Evolutionary conservation across 306 rosid genomes (phyloP).

Genomic region (Medicago lupulina): DNA sequence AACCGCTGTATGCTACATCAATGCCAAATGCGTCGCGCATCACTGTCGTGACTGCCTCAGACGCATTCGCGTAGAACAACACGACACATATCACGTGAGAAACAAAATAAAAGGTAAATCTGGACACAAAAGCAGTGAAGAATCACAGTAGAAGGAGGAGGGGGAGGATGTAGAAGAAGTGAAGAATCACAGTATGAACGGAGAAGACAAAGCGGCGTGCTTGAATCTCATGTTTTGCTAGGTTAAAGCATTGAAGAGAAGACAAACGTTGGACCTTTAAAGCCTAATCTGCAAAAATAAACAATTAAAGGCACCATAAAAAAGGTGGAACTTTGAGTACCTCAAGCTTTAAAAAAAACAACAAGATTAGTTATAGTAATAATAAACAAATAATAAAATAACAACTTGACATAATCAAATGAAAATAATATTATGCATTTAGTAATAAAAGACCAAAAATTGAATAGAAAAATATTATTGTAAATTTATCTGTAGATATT

Average conservation of each 20-base stretch:
- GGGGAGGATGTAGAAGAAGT: background rate
- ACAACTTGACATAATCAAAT: background rate
- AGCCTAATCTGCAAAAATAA: too few species aligned
- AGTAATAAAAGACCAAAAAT: background rate
- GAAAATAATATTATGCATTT: too few species aligned
- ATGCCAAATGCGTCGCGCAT: background rate
- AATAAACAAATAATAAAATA: background rate
- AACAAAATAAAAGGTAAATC: background rate
- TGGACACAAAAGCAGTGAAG: background rate
- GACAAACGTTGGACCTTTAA: background rate
- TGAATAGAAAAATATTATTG: background rate
- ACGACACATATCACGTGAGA: background rate
- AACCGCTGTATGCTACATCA: background rate
- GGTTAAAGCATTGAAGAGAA: background rate
- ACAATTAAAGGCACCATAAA: too few species aligned
- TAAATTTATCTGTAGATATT: background rate
- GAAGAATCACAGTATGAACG: background rate
- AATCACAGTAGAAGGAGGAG: background rate
- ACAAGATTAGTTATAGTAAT: too few species aligned
- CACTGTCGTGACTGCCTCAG: background rate
- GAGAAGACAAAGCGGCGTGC: background rate
- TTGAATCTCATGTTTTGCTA: background rate
- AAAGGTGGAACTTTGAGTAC: background rate
- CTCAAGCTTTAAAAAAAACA: background rate
- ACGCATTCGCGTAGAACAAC: background rate